These are phyloP conservation scores for Hibiscus mutabilis DNA, from an alignment of 345 rosid genomes.

Conservation along the genomic window DNA sequence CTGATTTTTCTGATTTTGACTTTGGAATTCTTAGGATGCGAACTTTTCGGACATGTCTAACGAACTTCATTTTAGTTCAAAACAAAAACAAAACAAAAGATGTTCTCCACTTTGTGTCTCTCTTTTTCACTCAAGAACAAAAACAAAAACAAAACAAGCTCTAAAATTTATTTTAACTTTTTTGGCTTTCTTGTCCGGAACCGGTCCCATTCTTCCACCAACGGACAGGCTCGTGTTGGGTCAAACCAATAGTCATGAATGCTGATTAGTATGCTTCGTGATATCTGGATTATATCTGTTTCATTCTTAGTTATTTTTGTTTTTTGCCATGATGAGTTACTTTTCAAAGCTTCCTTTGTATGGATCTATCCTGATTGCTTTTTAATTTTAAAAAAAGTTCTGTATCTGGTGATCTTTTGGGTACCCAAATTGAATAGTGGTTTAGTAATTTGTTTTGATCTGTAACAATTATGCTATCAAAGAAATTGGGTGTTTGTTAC, in stretches of 20 bases:
- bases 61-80: neutral
- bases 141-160: neutral
- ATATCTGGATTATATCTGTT: neutral
- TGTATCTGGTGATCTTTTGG: too few species aligned
- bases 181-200: neutral
- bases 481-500: neutral
- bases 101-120: neutral
- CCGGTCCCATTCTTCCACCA: constrained; percentile 16
- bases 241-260: constrained; percentile 26
- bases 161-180: neutral
- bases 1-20: neutral
- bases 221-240: constrained; percentile 24
- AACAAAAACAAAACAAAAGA: neutral
- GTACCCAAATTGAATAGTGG: too few species aligned
- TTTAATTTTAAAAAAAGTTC: too few species aligned
- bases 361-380: neutral
- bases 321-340: neutral
- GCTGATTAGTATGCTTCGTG: constrained; percentile 33
- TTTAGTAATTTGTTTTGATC: constrained; percentile 10
- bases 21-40: neutral
- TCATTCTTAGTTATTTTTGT: neutral
- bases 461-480: neutral
- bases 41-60: neutral
- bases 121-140: neutral
- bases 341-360: neutral